Percentiles rank a stretch among this genome's conserved stretches.
These are phyloP conservation scores for Triticum dicoccoides DNA, from an alignment of 176 grass and related monocot genomes.

Conservation along the genomic window DNA sequence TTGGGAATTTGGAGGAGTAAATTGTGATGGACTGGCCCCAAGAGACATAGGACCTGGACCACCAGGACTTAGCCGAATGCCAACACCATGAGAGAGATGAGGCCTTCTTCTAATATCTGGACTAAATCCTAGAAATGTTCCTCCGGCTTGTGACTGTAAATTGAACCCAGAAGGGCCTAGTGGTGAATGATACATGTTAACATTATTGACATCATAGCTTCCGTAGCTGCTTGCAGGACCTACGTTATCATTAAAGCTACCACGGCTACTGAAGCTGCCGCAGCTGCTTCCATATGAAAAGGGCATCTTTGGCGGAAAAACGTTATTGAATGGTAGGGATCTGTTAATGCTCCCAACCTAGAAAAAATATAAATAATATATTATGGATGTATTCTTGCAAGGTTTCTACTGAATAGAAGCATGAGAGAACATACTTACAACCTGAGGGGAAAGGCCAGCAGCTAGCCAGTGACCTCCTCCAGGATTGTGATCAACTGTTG, in stretches of 20 bases:
- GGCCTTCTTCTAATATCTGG: constrained; percentile 74
- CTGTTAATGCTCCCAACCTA: constrained; percentile 77
- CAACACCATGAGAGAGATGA: constrained; percentile 63
- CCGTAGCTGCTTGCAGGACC: constrained; percentile 76
- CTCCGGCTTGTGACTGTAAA: constrained; percentile 72
- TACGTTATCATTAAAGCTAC: constrained; percentile 77
- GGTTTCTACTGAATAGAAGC: constrained; percentile 17
- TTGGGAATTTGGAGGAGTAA: constrained; percentile 83
- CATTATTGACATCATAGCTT: constrained; percentile 70
- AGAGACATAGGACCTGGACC: constrained; percentile 76
- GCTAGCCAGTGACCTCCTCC: constrained; percentile 90
- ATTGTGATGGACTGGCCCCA: constrained; percentile 90
- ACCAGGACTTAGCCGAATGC: constrained; percentile 79
- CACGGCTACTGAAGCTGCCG: constrained; percentile 72
- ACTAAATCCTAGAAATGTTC: constrained; percentile 79
- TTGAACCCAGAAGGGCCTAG: constrained; percentile 73
- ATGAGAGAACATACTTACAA: constrained; percentile 38
- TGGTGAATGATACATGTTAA: constrained; percentile 68
- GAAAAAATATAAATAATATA: constrained; percentile 34
- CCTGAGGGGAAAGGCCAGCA: constrained; percentile 95
- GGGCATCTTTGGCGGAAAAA: constrained; percentile 58
- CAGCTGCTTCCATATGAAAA: constrained; percentile 89
- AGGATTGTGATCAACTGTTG: constrained; percentile 96
- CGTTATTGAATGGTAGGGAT: constrained; percentile 51
- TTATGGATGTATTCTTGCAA: constrained; percentile 16